Percentiles rank a stretch among this genome's conserved stretches.
Evolutionary conservation across 2,329 filamentous ascomycete genomes (phyloP).

Genomic region (Colletotrichum destructivum): DNA sequence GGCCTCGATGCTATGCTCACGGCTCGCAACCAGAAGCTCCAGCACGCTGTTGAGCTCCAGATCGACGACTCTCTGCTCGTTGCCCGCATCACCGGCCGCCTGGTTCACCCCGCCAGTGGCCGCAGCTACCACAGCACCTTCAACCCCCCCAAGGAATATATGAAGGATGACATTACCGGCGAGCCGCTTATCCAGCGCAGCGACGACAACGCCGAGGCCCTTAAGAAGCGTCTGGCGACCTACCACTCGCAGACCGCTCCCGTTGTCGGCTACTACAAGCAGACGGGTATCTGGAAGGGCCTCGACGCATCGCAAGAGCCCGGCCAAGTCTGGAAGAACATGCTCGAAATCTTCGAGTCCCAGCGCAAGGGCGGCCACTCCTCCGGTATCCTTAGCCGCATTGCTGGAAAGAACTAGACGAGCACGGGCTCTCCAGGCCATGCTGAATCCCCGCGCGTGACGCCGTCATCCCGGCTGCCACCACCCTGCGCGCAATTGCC

Average conservation of each 20-base stretch:
- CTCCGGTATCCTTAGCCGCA: conserved; percentile 58
- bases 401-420: conserved; percentile 50
- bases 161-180: conserved; percentile 97
- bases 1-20: conserved; percentile 93
- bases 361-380: conserved; percentile 48
- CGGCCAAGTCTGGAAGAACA: conserved; percentile 93
- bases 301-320: conserved; percentile 98
- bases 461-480: background rate
- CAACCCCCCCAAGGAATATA: conserved; percentile 94
- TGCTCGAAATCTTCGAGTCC: conserved; percentile 84
- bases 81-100: conserved; percentile 94
- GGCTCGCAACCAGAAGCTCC: conserved; percentile 84
- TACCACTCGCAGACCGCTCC: conserved; percentile 96
- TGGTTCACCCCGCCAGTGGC: conserved; percentile 95
- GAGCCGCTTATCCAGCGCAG: conserved; percentile 96
- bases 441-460: background rate
- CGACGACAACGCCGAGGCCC: conserved; percentile 95
- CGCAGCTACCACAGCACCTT: conserved; percentile 99
- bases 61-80: conserved; percentile 96
- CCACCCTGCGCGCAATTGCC: conserved; percentile 2
- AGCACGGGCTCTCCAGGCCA: conserved; percentile 11
- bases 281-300: conserved; percentile 95
- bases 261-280: conserved; percentile 96
- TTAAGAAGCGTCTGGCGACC: conserved; percentile 93
- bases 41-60: conserved; percentile 96